These are phyloP conservation scores for Xerocomellus amylosporus DNA, from an alignment of 768 basidiomycete genomes.

Conservation along the genomic window DNA sequence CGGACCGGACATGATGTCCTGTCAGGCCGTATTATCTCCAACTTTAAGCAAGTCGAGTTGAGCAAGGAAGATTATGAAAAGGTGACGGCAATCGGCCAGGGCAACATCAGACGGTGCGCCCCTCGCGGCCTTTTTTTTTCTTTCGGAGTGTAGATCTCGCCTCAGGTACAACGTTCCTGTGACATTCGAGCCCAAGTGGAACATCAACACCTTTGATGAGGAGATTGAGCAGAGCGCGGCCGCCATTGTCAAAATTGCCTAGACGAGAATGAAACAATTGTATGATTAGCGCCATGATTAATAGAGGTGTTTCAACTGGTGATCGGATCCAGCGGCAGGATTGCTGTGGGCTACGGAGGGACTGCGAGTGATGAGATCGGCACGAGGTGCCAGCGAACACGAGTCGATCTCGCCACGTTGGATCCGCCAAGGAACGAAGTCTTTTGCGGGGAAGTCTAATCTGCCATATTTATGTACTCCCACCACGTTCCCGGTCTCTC, in stretches of 20 bases:
- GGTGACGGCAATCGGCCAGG: constrained; percentile 38
- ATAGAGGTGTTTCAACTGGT: background rate
- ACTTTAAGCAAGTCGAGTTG: constrained; percentile 74
- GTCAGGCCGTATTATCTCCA: constrained; percentile 62
- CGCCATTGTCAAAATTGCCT: constrained; percentile 34
- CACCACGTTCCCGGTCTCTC: background rate
- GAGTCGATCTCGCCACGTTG: background rate
- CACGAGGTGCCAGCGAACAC: background rate
- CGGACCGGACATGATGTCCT: background rate
- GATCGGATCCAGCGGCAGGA: background rate
- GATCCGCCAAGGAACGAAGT: background rate
- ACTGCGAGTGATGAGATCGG: too few relatives aligned
- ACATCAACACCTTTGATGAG: constrained; percentile 70
- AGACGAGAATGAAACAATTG: background rate
- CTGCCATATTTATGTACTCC: constrained; percentile 1
- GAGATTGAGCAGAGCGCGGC: constrained; percentile 46
- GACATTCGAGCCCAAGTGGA: constrained; percentile 61
- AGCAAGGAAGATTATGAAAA: constrained; percentile 64
- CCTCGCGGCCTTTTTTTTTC: background rate
- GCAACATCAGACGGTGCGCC: constrained; percentile 36
- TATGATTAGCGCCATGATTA: background rate
- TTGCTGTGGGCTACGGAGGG: too few relatives aligned
- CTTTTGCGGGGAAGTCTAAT: constrained; percentile 26
- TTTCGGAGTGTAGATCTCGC: background rate
- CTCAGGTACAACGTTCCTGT: constrained; percentile 56